phyloP scores from a whole-genome alignment of 441 rosid genomes.

The Hura crepitans region DNA sequence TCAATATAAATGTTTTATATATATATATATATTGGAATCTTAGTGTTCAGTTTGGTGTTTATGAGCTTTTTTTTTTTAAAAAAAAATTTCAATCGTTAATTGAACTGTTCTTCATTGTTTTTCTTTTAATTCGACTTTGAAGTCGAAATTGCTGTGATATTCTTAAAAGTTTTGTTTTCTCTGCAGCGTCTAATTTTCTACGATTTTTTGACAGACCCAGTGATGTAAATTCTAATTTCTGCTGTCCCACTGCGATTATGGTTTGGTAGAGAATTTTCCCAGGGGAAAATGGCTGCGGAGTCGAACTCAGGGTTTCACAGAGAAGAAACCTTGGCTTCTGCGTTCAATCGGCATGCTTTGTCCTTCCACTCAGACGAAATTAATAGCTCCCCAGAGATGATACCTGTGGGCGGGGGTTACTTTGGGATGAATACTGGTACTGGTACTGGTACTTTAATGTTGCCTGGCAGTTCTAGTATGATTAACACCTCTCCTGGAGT shows the following conservation, averaged over 20 bases:
- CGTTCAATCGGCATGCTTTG: conserved; percentile 44
- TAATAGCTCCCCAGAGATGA: conserved; percentile 48
- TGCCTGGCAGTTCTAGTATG: conserved; percentile 24
- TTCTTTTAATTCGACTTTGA: too few relatives aligned
- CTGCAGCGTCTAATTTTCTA: background rate
- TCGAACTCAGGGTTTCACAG: conserved; percentile 45
- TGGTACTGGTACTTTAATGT: conserved; percentile 14
- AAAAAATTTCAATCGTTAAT: background rate
- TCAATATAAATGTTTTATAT: background rate
- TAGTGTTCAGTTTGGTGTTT: background rate
- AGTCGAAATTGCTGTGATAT: too few relatives aligned
- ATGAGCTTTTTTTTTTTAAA: background rate
- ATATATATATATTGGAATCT: background rate
- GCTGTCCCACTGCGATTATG: background rate
- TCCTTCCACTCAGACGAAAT: conserved; percentile 45
- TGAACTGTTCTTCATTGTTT: background rate
- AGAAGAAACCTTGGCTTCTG: conserved; percentile 34
- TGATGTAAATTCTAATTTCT: conserved; percentile 6
- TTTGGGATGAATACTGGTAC: conserved; percentile 35
- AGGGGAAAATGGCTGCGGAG: conserved; percentile 51
- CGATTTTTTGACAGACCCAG: background rate
- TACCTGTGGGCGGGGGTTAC: conserved; percentile 45
- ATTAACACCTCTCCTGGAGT: conserved; percentile 36
- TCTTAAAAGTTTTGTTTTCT: background rate
- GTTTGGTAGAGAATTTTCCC: conserved; percentile 1